A percentile compares a stretch with the other conserved stretches of the same genome.
These are phyloP conservation scores for Tuber melanosporum DNA, from an alignment of 495 filamentous ascomycete genomes.

Conservation along the genomic window DNA sequence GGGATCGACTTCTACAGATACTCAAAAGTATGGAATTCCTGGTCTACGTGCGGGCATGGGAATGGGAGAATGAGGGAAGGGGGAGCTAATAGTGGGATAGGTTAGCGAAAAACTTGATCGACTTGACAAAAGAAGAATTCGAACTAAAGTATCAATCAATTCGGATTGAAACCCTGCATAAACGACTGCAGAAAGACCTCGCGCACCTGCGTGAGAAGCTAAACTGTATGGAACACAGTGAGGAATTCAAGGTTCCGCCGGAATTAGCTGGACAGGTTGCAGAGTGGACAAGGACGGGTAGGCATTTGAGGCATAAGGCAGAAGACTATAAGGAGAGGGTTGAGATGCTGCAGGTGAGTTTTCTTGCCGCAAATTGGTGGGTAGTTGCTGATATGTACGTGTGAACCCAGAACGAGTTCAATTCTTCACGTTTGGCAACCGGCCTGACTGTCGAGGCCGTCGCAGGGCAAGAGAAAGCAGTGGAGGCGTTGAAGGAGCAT, in stretches of 20 bases:
- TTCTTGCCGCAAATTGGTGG: neutral
- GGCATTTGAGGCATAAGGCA: slow-evolving; percentile 51
- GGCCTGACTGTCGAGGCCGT: slow-evolving; percentile 51
- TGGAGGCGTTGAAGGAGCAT: slow-evolving; percentile 51
- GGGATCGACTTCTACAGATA: slow-evolving; percentile 24
- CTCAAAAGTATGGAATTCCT: slow-evolving; percentile 22
- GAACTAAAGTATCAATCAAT: slow-evolving; percentile 27
- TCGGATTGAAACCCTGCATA: slow-evolving; percentile 28
- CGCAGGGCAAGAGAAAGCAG: slow-evolving; percentile 47
- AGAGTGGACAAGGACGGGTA: slow-evolving; percentile 52
- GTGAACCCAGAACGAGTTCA: slow-evolving; percentile 34
- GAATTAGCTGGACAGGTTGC: slow-evolving; percentile 49
- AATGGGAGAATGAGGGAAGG: neutral
- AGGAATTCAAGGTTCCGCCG: slow-evolving; percentile 44
- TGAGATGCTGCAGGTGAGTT: slow-evolving; percentile 42
- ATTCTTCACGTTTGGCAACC: slow-evolving; percentile 20
- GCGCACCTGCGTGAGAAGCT: slow-evolving; percentile 43
- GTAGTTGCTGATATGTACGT: slow-evolving; percentile 9
- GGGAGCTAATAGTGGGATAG: slow-evolving; percentile 4
- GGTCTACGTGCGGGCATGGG: neutral
- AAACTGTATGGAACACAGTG: slow-evolving; percentile 44
- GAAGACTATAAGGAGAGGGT: slow-evolving; percentile 53
- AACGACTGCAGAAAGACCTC: slow-evolving; percentile 43
- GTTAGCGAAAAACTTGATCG: slow-evolving; percentile 30
- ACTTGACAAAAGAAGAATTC: slow-evolving; percentile 33